Evolutionary conservation across 1,139 yeast species (phyloP).

Genomic region (Candida labiduridarum): DNA sequence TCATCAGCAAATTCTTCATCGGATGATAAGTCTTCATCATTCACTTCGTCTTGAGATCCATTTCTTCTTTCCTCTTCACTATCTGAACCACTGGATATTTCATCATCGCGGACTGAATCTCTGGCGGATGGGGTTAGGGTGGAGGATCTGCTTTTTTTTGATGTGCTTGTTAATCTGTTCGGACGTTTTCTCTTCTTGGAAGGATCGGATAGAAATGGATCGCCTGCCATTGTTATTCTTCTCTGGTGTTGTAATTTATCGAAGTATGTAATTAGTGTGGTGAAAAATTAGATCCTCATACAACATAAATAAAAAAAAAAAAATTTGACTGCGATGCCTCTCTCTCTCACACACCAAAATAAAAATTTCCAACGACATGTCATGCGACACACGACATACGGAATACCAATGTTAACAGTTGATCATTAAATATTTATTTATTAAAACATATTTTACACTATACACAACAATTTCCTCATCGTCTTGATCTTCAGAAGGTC

Average conservation of each 20-base stretch:
- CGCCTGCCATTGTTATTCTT: slow-evolving; percentile 45
- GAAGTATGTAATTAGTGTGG: not conserved
- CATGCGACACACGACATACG: not conserved
- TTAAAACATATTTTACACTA: not conserved
- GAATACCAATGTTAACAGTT: not conserved
- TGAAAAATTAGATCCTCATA: not conserved
- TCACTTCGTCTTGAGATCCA: slow-evolving; percentile 21
- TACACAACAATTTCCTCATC: not conserved
- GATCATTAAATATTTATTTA: not conserved
- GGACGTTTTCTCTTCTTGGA: slow-evolving; percentile 52
- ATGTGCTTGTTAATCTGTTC: slow-evolving; percentile 22
- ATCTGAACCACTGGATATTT: slow-evolving; percentile 40
- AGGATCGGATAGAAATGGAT: slow-evolving; percentile 66
- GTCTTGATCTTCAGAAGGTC: not conserved
- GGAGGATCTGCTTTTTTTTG: slow-evolving; percentile 17
- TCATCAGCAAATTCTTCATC: slow-evolving; percentile 77
- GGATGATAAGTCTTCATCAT: slow-evolving; percentile 42
- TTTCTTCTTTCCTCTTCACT: slow-evolving; percentile 29
- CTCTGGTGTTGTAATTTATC: not conserved
- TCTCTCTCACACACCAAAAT: not conserved
- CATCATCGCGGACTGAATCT: slow-evolving; percentile 36
- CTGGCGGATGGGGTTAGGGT: slow-evolving; percentile 9
- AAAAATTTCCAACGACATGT: not conserved
- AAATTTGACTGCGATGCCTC: slow-evolving; percentile 3
- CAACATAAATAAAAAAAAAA: not conserved